These are phyloP conservation scores for Microthlaspi erraticum DNA, from an alignment of 345 rosid genomes.

Conservation along the genomic window DNA sequence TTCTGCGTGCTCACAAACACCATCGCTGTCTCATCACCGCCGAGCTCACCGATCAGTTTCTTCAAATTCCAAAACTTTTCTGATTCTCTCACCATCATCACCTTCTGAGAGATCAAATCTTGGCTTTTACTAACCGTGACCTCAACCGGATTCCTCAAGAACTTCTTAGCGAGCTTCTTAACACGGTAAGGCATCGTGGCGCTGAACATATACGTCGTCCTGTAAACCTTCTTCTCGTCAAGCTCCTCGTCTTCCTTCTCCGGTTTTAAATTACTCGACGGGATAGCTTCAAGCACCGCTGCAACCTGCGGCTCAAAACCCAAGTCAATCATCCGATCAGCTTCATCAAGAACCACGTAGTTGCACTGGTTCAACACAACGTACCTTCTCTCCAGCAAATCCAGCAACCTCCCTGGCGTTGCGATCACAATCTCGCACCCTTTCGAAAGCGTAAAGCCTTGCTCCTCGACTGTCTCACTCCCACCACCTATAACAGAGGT, in stretches of 20 bases:
- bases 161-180: constrained; percentile 92
- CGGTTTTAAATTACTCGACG: constrained; percentile 89
- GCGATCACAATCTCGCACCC: constrained; percentile 98
- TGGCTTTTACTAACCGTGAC: too few species aligned
- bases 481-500: constrained; percentile 76
- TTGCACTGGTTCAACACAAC: constrained; percentile 91
- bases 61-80: constrained; percentile 62
- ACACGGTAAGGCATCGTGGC: constrained; percentile 98
- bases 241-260: constrained; percentile 98
- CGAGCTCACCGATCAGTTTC: constrained; percentile 72
- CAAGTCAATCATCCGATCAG: constrained; percentile 98
- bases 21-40: constrained; percentile 65
- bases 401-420: constrained; percentile 88
- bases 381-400: constrained; percentile 91
- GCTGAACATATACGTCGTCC: constrained; percentile 97
- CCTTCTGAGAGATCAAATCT: constrained; percentile 54
- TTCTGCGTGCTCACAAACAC: constrained; percentile 82
- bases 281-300: constrained; percentile 93
- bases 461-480: constrained; percentile 94
- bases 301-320: constrained; percentile 94
- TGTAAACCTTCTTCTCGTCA: constrained; percentile 86
- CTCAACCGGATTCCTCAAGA: constrained; percentile 93
- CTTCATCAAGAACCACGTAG: constrained; percentile 97
- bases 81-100: constrained; percentile 74
- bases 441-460: constrained; percentile 84